phyloP scores from a whole-genome alignment of 2,329 filamentous ascomycete genomes.

The Venturia carpophila region DNA sequence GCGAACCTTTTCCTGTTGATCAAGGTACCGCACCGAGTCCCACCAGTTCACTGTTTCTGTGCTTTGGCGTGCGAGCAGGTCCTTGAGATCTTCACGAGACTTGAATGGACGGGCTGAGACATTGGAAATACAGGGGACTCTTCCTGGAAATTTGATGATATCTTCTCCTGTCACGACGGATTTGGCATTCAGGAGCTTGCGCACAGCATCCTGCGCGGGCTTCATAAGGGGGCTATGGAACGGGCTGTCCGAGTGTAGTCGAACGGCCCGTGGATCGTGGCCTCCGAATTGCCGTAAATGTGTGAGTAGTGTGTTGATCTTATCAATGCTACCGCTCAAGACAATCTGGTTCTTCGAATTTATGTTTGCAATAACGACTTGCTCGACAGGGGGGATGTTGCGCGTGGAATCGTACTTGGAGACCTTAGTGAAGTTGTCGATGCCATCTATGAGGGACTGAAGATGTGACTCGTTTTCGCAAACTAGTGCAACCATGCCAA shows the following conservation, averaged over 20 bases:
- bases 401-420: slow-evolving; percentile 60
- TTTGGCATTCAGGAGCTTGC: slow-evolving; percentile 50
- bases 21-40: slow-evolving; percentile 83
- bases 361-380: slow-evolving; percentile 86
- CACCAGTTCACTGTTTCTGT: slow-evolving; percentile 94
- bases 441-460: slow-evolving; percentile 58
- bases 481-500: slow-evolving; percentile 90
- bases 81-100: slow-evolving; percentile 65
- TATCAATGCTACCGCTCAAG: slow-evolving; percentile 74
- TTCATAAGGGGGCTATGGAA: slow-evolving; percentile 92
- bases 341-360: slow-evolving; percentile 97
- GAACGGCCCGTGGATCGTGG: slow-evolving; percentile 81
- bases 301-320: slow-evolving; percentile 71
- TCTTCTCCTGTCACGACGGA: slow-evolving; percentile 51
- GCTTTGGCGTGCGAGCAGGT: slow-evolving; percentile 70
- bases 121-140: slow-evolving; percentile 76
- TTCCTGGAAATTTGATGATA: slow-evolving; percentile 66
- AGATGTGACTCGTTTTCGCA: slow-evolving; percentile 72
- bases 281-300: slow-evolving; percentile 85
- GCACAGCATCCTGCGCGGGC: slow-evolving; percentile 71
- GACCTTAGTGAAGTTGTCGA: slow-evolving; percentile 71
- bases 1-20: slow-evolving; percentile 71
- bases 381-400: slow-evolving; percentile 67
- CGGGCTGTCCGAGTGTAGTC: slow-evolving; percentile 77
- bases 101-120: slow-evolving; percentile 72